A percentile compares a stretch with the other conserved stretches of the same genome.
Conservation (phyloP, 1,284 basidiomycete genomes). For the Porodaedalea pini region DNA sequence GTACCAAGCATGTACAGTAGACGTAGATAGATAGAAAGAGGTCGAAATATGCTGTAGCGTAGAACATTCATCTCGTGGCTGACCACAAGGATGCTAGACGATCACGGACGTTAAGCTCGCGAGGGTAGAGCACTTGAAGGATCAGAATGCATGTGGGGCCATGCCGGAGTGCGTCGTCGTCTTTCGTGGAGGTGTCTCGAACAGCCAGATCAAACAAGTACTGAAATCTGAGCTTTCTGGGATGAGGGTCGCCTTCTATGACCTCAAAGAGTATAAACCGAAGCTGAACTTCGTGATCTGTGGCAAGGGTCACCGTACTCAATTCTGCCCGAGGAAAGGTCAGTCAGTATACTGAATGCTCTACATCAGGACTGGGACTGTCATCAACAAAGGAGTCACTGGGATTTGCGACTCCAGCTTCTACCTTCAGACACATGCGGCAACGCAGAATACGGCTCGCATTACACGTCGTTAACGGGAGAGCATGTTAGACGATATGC, state of each 20-base stretch:
- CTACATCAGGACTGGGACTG: constrained; percentile 72
- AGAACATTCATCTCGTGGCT: too few relatives aligned
- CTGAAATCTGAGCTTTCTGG: constrained; percentile 52
- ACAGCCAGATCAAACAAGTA: constrained; percentile 66
- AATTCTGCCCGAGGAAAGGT: constrained; percentile 52
- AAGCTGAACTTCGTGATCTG: constrained; percentile 68
- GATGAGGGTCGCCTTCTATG: constrained; percentile 54
- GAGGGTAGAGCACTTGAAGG: too few relatives aligned
- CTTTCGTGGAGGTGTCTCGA: constrained; percentile 73
- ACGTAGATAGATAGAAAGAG: too few relatives aligned
- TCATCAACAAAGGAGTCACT: constrained; percentile 71
- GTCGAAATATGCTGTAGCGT: too few relatives aligned
- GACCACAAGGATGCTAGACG: too few relatives aligned
- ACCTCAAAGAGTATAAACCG: constrained; percentile 56
- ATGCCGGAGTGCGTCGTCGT: constrained; percentile 65
- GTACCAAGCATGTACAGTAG: too few relatives aligned
- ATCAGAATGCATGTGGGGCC: too few relatives aligned
- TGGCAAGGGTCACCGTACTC: constrained; percentile 75
- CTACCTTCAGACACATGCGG: constrained; percentile 71
- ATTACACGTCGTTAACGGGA: too few relatives aligned
- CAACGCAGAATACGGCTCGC: constrained; percentile 60
- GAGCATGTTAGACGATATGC: too few relatives aligned
- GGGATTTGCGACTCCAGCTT: constrained; percentile 71
- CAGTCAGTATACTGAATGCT: constrained; percentile 53
- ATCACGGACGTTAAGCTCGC: too few relatives aligned